A percentile compares a stretch with the other conserved stretches of the same genome.
Evolutionary conservation across 192 early-diverging fungal genomes (phyloP).

Genomic region (Backusella westeae): DNA sequence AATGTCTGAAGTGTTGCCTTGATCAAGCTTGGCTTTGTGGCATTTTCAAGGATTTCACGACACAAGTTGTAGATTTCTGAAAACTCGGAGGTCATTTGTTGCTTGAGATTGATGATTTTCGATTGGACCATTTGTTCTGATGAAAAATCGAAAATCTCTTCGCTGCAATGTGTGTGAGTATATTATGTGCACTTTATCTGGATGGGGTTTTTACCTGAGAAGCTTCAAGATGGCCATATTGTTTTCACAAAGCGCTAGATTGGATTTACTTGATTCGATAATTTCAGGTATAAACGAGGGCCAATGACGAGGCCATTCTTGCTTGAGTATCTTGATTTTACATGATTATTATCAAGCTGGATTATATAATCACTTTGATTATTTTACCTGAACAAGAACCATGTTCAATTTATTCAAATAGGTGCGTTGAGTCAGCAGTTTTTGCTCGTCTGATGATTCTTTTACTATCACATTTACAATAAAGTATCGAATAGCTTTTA

Average conservation of each 20-base stretch:
- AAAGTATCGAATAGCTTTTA: slow-evolving; percentile 89
- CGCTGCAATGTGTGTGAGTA: slow-evolving; percentile 48
- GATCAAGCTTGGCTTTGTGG: slow-evolving; percentile 86
- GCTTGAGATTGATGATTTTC: slow-evolving; percentile 92
- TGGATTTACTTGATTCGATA: slow-evolving; percentile 87
- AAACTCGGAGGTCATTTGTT: slow-evolving; percentile 93
- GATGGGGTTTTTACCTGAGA: slow-evolving; percentile 61
- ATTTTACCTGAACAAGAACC: slow-evolving; percentile 88
- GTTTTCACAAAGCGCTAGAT: slow-evolving; percentile 94
- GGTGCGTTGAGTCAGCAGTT: slow-evolving; percentile 69
- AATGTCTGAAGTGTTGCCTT: slow-evolving; percentile 91
- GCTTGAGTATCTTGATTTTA: slow-evolving; percentile 63
- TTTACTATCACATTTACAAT: slow-evolving; percentile 91
- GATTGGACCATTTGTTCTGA: slow-evolving; percentile 97
- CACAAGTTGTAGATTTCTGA: slow-evolving; percentile 94
- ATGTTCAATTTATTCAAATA: slow-evolving; percentile 94
- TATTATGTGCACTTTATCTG: no score
- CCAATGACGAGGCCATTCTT: slow-evolving; percentile 99
- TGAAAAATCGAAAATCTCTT: slow-evolving; percentile 99
- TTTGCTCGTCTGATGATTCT: slow-evolving; percentile 82
- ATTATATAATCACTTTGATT: not conserved
- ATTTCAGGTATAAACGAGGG: slow-evolving; percentile 98
- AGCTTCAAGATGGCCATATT: slow-evolving; percentile 99
- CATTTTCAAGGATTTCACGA: slow-evolving; percentile 90
- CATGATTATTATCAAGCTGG: not conserved